Evolutionary conservation across 768 basidiomycete species (phyloP).

Genomic region (Boletus reticuloceps): DNA sequence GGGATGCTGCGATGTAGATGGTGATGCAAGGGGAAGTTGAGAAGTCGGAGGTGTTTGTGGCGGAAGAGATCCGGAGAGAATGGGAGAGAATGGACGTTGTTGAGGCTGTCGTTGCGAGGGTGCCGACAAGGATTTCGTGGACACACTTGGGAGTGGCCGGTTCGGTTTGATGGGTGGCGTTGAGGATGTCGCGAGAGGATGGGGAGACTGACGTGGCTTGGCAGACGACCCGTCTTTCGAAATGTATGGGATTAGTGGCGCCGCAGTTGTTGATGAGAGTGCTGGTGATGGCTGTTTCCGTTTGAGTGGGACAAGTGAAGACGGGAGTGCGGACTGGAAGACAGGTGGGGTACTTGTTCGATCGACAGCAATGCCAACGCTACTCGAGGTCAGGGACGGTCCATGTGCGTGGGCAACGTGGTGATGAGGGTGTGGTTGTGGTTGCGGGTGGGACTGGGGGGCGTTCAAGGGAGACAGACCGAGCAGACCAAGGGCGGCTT

Average conservation of each 20-base stretch:
- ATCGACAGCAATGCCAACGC: conserved; percentile 27
- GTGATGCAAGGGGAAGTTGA: conserved; percentile 15
- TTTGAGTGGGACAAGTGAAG: conserved; percentile 40
- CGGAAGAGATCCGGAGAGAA: conserved; percentile 5
- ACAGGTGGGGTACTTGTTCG: conserved; percentile 15
- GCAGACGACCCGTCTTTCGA: conserved; percentile 7
- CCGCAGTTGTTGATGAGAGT: conserved; percentile 7
- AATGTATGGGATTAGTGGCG: conserved; percentile 6
- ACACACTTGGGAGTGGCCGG: conserved; percentile 4
- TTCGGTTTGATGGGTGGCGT: conserved; percentile 12
- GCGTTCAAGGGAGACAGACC: conserved; percentile 43
- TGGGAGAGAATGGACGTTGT: conserved; percentile 21
- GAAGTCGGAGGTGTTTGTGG: conserved; percentile 14
- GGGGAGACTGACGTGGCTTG: conserved; percentile 12
- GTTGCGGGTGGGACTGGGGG: conserved; percentile 26
- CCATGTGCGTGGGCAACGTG: conserved; percentile 27
- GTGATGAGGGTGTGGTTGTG: conserved; percentile 22
- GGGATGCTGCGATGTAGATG: conserved; percentile 22
- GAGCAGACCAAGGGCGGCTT: conserved; percentile 57
- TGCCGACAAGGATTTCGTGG: conserved; percentile 15
- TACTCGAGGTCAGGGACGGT: conserved; percentile 25
- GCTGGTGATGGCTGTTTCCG: conserved; percentile 34
- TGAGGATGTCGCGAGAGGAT: conserved; percentile 19
- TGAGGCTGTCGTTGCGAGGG: conserved; percentile 11
- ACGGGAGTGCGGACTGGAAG: conserved; percentile 23